Evolutionary conservation across 106 monocot genomes (phyloP), one percentile per base, ranked within the genome.

Genomic region (Dendrobium catenatum): DNA sequence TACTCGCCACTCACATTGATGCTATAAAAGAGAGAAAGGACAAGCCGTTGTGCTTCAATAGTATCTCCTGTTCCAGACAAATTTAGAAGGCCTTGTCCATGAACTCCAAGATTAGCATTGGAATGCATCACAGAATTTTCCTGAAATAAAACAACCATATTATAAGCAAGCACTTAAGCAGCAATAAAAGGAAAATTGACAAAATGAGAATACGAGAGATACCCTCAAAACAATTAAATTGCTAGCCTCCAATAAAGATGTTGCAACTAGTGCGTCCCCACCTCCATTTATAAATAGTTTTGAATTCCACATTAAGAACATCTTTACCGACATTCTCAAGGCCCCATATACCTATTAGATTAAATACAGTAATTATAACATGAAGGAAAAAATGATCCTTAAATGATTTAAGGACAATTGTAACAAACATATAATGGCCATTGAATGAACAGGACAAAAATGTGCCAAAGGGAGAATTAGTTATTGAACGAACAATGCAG

Each of bases 301-400:
- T 15, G 98, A 92, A 87, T 99, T 95, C 98, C 93, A 99, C 98
- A 99, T 99, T 83, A 99, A 85, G 29, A 99, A 89, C 91, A 99
- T 90, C 81, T 99, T 99, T 72, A 99, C 91, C 72, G 93, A 95
- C 98, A 99, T 99, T 77, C 98, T 81, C 79, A 99, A 84, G 37
- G 94, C 98, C 13, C 98, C 98, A 83, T 83, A 91, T 48, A 99
- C 98, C 98, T 99, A 87, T 40, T 77, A 59, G 79, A 81, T 58
- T 79, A 58, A 40, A 37, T 20, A 74, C 5, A 81, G 22, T 59
- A 79, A 55, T 27, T 61, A n/a, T 61, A 55, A 41, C 18, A 79
- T 58, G 15, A 79, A 4, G 42, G 42, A 61, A 61, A 37, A 13
- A 15, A 4, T 70, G 70, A 3, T 7, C 16, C 37, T 37, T 37